Evolutionary conservation across 2,329 filamentous ascomycete species (phyloP), one percentile per base, ranked within the genome.

Genomic region (Gnomoniopsis sp.): DNA sequence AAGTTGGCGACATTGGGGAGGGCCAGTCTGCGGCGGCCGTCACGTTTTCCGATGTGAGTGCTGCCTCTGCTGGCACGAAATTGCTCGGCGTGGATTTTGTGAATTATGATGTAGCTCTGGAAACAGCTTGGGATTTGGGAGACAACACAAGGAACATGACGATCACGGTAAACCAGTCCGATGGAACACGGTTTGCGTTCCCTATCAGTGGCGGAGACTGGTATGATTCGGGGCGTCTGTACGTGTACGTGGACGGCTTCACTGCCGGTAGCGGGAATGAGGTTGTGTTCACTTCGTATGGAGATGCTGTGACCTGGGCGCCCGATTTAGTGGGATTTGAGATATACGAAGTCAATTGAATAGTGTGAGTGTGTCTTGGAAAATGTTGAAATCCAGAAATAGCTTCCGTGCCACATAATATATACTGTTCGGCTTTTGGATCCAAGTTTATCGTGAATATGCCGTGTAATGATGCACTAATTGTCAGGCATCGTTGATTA

Each of bases 91-190:
- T 82, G 14, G 77, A 81, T 64, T 82, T 76, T 49, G 77, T 81
- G 67, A 82, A 83, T 68, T 81, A 83, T 61, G 79, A 82, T 10
- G 71, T 80, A 12, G 72, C 75, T 0, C 72, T 79, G 17, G 67
- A 66, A 1, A 73, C 70, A 0, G 69, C 75, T 0, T 81, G 78
- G 70, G 73, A 64, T 0, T 74, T 66, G 62, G 79, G 77, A 0
- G 72, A 74, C 0, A 83, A 82, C 62, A 76, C 79, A 0, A 69
- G 79, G 1, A 82, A 82, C 55, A 71, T 81, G 65, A 80, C 79
- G 0, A 67, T 83, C 15, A 65, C 72, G 0, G 72, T 83, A n/a
- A 83, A 83, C 26, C 74, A 70, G 1, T 69, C 67, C 0, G 77
- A 79, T 64, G 59, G 59, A 6, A 56, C 52, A 43, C 67, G 79